Conservation (phyloP, 2,329 filamentous ascomycete species). For the Bisporella sp. region DNA sequence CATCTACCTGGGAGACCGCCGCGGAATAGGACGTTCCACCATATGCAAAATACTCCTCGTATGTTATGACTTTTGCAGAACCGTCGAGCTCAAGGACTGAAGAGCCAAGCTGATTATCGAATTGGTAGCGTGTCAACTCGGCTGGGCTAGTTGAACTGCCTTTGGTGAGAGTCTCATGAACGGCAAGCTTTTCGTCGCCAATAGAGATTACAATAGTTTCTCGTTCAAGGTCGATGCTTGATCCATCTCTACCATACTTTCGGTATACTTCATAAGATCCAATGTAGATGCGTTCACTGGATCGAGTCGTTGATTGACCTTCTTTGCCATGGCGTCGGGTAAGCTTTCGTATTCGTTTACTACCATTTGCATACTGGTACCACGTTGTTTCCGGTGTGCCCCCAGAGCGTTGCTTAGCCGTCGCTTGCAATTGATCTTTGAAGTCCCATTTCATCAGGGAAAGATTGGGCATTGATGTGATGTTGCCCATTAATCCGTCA, state of each 20-base stretch:
- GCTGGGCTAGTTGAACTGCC: not conserved
- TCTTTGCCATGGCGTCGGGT: not conserved
- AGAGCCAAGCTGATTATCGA: slow-evolving; percentile 1
- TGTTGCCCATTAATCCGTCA: not conserved
- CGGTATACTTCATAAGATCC: not conserved
- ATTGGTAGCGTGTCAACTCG: slow-evolving; percentile 1
- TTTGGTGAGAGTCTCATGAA: not conserved
- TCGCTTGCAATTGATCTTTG: not conserved
- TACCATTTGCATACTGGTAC: not conserved
- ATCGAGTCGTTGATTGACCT: not conserved
- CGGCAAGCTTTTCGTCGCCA: not conserved
- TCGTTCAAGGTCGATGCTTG: not conserved
- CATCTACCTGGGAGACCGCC: not conserved
- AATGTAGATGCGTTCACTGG: not conserved
- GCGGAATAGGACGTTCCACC: slow-evolving; percentile 3
- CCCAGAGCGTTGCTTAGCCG: not conserved
- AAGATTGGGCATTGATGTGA: not conserved
- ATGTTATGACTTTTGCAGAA: not conserved
- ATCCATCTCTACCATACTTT: not conserved
- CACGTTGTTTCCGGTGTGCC: slow-evolving; percentile 6
- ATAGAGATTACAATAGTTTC: not conserved
- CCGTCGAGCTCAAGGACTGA: slow-evolving; percentile 1
- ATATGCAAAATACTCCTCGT: slow-evolving; percentile 3
- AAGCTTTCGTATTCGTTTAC: not conserved
- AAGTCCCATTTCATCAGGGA: not conserved